A percentile compares a stretch with the other conserved stretches of the same genome.
phyloP scores from a whole-genome alignment of 2,329 filamentous ascomycete genomes.

The Fusarium incarnatum region DNA sequence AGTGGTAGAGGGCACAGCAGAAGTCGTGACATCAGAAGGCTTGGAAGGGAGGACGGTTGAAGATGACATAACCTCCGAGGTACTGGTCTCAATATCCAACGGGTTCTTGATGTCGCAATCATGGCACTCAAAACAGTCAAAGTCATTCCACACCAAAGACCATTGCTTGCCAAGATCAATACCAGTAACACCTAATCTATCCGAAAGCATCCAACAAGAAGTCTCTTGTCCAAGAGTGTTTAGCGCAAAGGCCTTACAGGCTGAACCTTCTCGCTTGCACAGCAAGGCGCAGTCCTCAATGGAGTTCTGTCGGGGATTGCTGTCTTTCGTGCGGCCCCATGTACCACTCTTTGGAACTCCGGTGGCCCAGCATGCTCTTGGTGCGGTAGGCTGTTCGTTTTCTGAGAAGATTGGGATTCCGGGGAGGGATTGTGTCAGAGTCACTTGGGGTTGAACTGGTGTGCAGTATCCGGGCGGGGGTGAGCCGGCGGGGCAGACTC shows the following conservation, averaged over 20 bases:
- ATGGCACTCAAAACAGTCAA: slow-evolving; percentile 14
- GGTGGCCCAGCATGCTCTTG: slow-evolving; percentile 10
- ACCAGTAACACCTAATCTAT: not conserved
- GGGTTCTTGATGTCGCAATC: slow-evolving; percentile 9
- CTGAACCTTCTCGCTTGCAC: slow-evolving; percentile 4
- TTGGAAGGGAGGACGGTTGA: not conserved
- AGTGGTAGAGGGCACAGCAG: not conserved
- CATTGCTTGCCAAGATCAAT: not conserved
- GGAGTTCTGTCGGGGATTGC: slow-evolving; percentile 11
- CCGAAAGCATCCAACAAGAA: not conserved
- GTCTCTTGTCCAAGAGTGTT: accelerated
- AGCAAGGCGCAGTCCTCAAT: slow-evolving; percentile 20
- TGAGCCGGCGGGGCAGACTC: not conserved
- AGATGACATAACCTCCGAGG: accelerated
- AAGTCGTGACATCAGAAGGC: not conserved
- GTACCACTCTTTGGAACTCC: not conserved
- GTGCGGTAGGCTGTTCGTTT: not conserved
- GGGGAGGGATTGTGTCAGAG: slow-evolving; percentile 4
- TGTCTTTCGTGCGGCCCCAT: slow-evolving; percentile 5
- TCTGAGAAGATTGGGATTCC: not conserved
- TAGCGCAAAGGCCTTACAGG: slow-evolving; percentile 13
- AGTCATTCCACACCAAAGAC: slow-evolving; percentile 16
- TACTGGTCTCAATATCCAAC: not conserved
- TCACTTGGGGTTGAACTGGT: not conserved
- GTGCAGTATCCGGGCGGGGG: slow-evolving; percentile 17